phyloP scores from a whole-genome alignment of 345 rosid genomes.

The Stellera chamaejasme region DNA sequence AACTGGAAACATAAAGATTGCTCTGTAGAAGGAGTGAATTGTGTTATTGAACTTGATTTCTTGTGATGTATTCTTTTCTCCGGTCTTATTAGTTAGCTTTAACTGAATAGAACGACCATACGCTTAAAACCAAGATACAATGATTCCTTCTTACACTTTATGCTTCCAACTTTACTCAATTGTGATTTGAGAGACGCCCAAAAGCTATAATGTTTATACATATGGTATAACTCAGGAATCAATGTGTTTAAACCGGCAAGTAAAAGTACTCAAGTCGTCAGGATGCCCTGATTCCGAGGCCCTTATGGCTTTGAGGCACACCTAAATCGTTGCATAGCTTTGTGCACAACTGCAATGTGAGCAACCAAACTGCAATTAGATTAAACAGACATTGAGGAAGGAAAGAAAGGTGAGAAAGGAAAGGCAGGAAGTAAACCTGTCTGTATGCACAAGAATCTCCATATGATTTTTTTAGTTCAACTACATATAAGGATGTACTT shows the following conservation, averaged over 20 bases:
- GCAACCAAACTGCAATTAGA: conserved; percentile 1
- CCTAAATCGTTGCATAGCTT: conserved; percentile 65
- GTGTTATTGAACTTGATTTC: too few relatives aligned
- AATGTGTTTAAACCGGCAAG: background rate
- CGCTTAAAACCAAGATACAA: too few relatives aligned
- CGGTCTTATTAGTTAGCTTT: too few relatives aligned
- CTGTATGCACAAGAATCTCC: conserved; percentile 76
- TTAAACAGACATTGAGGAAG: background rate
- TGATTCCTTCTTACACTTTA: too few relatives aligned
- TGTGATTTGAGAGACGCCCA: background rate
- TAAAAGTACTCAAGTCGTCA: conserved; percentile 16
- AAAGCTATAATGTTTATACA: background rate
- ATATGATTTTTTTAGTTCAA: conserved; percentile 70
- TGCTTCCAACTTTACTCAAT: too few relatives aligned
- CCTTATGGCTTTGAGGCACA: conserved; percentile 18
- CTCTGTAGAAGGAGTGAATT: too few relatives aligned
- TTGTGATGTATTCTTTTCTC: conserved; percentile 1
- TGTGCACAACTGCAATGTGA: conserved; percentile 59
- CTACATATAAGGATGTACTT: conserved; percentile 68
- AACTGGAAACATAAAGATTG: too few relatives aligned
- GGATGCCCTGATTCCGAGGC: conserved; percentile 8
- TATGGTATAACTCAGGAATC: background rate
- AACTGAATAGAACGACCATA: too few relatives aligned
- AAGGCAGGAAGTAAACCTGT: conserved; percentile 39
- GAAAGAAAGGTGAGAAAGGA: background rate